Evolutionary conservation across 225 moss, liverwort and hornwort species (phyloP).

Genomic region (Pleurozium schreberi): DNA sequence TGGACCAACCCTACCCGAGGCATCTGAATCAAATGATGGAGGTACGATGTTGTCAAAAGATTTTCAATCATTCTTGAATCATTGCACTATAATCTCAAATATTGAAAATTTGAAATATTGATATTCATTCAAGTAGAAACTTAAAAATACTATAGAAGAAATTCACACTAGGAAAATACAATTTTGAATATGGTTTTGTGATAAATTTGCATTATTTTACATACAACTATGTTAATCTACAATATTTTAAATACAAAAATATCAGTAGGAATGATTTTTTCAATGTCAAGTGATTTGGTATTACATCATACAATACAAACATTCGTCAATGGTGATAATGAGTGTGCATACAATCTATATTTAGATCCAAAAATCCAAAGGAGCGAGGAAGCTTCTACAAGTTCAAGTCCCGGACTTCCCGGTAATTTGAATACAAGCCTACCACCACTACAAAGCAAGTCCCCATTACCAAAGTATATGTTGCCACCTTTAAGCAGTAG

Average conservation of each 20-base stretch:
- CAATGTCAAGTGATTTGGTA: neutral
- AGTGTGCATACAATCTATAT: neutral
- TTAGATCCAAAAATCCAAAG: neutral
- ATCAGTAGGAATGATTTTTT: neutral
- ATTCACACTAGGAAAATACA: fast-evolving
- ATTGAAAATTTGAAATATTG: neutral
- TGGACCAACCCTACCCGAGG: slow-evolving; percentile 15
- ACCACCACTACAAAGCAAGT: neutral
- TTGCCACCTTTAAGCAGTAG: slow-evolving; percentile 62
- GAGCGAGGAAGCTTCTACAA: neutral
- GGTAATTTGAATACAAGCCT: neutral
- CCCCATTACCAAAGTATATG: slow-evolving; percentile 16
- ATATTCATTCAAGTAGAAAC: neutral
- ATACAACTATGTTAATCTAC: fast-evolving
- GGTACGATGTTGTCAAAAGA: neutral
- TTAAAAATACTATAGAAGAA: neutral
- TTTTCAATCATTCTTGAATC: neutral
- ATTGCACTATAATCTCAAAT: neutral
- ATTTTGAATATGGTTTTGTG: fast-evolving
- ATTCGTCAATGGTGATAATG: neutral
- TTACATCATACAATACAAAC: neutral
- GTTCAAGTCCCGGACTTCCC: neutral
- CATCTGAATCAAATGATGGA: neutral
- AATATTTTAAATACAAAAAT: neutral
- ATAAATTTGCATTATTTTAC: fast-evolving